Evolutionary conservation across 371 early-diverging fungal species (phyloP), one percentile per base, ranked within the genome.

Genomic region (Rhizomucor miehei): DNA sequence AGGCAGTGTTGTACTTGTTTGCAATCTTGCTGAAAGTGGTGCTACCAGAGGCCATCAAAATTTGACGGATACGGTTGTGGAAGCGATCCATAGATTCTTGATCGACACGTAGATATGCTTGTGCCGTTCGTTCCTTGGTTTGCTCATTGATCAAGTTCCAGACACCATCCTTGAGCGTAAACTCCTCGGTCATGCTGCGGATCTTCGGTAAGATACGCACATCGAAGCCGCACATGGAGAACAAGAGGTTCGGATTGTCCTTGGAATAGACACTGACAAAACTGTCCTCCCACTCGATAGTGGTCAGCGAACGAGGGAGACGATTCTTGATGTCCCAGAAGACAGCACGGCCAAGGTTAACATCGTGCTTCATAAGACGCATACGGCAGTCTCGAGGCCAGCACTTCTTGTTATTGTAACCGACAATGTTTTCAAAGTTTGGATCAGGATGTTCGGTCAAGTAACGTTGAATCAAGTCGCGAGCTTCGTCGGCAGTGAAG

Each of bases 251-350:
- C 44, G 98, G 96, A 69, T 97, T 97, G 69, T 97, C 98, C 61
- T 87, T 88, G 57, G 92, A 92, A 71, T 97, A 99, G 6, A 98
- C 99, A 29, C 91, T 90, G 35, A 92, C 95, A 62, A 97, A 97
- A 13, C 89, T 87, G 59, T 95, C 94, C 38, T 94, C 95, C 99
- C 99, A 99, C 62, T 99, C 98, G 55, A 99, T 88, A 3, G 97
- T 94, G 0, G 98, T 95, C 59, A 99, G 78, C 19, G 94, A 94
- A 52, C 97, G 89, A 35, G 99, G 99, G 59, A 99, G 80, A 44
- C 99, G 86, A 68, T 96, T 97, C 77, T 94, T 94, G 69, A 99
- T 92, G 65, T 97, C 98, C 98, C 98, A 99, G 65, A 97, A 99
- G 12, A 93, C 94, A 6, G 98, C 98, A 59, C 77, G 71, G 38